Base-by-base conservation (phyloP, 129 eudicot genomes). In the Logfia minima region DNA sequence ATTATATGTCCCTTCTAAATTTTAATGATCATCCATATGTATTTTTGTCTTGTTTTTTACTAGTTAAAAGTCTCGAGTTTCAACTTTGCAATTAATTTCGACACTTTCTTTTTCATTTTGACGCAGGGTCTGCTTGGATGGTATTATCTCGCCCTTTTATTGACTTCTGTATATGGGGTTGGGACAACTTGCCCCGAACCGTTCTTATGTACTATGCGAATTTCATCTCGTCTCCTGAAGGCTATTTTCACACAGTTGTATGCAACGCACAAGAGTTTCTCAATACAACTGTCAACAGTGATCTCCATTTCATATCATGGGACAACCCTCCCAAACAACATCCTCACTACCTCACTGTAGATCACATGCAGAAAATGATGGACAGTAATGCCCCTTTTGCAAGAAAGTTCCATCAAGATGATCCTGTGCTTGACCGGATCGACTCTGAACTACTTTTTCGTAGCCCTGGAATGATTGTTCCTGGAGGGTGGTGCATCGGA, bases 261-360 rank as follows among this genome's bases (percentile, higher is more conserved):
- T 90, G 96, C 53, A 90, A 90, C 19, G 79, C 91, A n/a, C 82
- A 66, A 3, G 89, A 88, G 77, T 90, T 90, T 45, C 75, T 73
- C 4, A 84, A 86, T 75, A 88, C 93, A 19, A 85, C 93, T 0
- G 84, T 90, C 62, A 87, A 85, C 81, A 79, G 64, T 51, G 96
- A 90, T 72, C 93, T 90, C 61, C 96, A 90, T 79, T 90, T 73
- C 81, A 90, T 90, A 51, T 74, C 96, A 4, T 90, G 96, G 96
- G 96, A 90, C 78, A 82, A 84, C 52, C 96, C 96, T 5, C 96
- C 96, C 2, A 82, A 84, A 79, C 96, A 90, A 75, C 96, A 90
- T 28, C 96, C 96, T 5, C 90, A 82, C 65, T 64, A 83, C 85
- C 85, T 90, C 43, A 78, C 72, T 10, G 13, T 55, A 0, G 76